Evolutionary conservation across 176 grass and related monocot genomes (phyloP).

Genomic region (Triticum monococcum): DNA sequence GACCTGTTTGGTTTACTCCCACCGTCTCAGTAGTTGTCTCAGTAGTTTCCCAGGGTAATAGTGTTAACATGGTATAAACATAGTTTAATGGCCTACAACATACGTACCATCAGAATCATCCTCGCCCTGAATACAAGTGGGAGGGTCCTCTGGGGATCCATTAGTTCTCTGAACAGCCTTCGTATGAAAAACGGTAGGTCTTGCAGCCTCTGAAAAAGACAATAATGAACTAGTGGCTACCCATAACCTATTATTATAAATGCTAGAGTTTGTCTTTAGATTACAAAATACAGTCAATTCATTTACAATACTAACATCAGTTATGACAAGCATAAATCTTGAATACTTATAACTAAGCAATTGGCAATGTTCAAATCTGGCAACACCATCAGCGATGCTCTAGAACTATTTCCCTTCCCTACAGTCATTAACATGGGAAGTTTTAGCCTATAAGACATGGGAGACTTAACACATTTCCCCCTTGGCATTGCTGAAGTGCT

Average conservation of each 20-base stretch:
- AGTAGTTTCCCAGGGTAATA: not conserved
- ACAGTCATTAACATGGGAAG: not conserved
- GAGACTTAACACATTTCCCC: not conserved
- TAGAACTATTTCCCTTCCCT: not conserved
- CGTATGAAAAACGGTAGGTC: constrained; percentile 86
- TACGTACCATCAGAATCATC: constrained; percentile 72
- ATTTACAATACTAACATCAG: not conserved
- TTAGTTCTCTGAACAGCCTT: constrained; percentile 78
- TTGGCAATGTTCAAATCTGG: not conserved
- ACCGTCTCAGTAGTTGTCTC: not conserved
- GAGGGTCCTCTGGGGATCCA: constrained; percentile 84
- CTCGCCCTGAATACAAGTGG: constrained; percentile 83
- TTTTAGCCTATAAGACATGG: not conserved
- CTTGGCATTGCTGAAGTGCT: not conserved
- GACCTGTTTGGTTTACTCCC: constrained; percentile 14
- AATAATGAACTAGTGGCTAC: not conserved
- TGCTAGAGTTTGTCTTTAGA: not conserved
- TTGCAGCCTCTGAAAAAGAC: constrained; percentile 65
- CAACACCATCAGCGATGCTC: not conserved
- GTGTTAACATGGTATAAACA: not conserved
- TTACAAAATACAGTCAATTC: not conserved
- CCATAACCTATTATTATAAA: not conserved
- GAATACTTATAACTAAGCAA: not conserved
- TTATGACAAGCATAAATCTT: not conserved
- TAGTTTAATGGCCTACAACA: not conserved